Conservation (phyloP, 768 basidiomycete genomes). For the Naganishia antarctica region DNA sequence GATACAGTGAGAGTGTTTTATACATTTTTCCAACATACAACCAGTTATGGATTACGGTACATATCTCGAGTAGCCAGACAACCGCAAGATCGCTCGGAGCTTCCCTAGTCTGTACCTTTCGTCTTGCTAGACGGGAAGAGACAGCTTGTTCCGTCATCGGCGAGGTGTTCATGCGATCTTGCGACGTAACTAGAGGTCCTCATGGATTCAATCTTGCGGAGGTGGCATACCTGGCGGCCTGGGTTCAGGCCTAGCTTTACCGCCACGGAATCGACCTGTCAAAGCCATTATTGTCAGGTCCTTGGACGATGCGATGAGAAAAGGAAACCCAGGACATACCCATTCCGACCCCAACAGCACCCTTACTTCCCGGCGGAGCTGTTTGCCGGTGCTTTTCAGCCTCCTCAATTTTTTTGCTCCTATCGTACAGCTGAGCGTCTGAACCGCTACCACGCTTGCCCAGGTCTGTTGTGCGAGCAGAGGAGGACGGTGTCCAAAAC, state of each 20-base stretch:
- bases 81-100: no score
- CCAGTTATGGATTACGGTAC: no score
- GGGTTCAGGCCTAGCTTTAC: neutral
- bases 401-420: constrained; percentile 14
- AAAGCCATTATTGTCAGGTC: neutral
- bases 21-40: no score
- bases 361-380: constrained; percentile 15
- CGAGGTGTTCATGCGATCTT: no score
- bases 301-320: neutral
- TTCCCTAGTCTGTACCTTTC: no score
- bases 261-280: neutral
- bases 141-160: no score
- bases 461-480: constrained; percentile 27
- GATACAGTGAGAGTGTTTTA: no score
- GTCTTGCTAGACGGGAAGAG: no score
- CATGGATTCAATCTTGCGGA: no score
- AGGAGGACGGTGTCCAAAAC: constrained; percentile 33
- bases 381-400: neutral
- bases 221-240: neutral
- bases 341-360: neutral
- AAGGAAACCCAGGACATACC: neutral
- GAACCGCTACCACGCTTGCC: constrained; percentile 42
- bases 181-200: no score
- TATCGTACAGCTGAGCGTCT: constrained; percentile 39
- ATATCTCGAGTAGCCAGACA: no score